Base-by-base conservation (phyloP, 2,329 filamentous ascomycete genomes). In the Hypoxylon sp. region DNA sequence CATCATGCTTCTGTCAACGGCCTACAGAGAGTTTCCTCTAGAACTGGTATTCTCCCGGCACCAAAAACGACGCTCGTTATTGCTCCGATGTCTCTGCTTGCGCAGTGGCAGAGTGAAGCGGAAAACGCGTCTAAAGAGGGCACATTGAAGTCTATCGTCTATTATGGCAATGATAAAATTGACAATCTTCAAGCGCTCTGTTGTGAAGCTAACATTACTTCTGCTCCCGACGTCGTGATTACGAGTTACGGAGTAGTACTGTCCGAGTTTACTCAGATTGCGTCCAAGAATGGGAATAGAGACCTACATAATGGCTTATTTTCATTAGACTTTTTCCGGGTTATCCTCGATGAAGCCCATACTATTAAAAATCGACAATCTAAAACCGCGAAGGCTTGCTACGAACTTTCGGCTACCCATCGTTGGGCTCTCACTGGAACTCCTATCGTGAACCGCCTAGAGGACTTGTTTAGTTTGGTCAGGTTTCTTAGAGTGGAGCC, bases 41-140 rank as follows among this genome's bases (percentile, higher is more conserved):
- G 83, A 33, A 79, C 84, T 9, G 82, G 83, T 1, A 82, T 94
- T 3, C 85, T 92, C 51, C 79, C 86, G 58, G 96, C 94, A 1
- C 94, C 94, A 0, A 93, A 91, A 76, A 98, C 96, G 0, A 99
- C 96, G 0, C 83, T 99, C 2, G 95, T 99, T 0, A 87, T 99
- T n/a, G 96, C 96, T 0, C 96, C 96, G 1, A 98, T 98, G 90
- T 98, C 96, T 9, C 84, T 99, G 2, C 86, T 99, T n/a, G 88
- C 95, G 0, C 96, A 99, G 78, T 99, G 96, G 96, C 92, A 97
- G 74, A 97, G 93, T 75, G 96, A 99, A 82, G 93, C 94, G 0
- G 90, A 94, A 73, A 97, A 95, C 75, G 94, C 96, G 0, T 98
- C 95, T 0, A 91, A 91, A 70, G 86, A 92, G 10, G 94, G 94